Percentiles rank a stretch among this genome's conserved stretches.
phyloP scores from a whole-genome alignment of 768 basidiomycete genomes.

The Kondoa subrosea region DNA sequence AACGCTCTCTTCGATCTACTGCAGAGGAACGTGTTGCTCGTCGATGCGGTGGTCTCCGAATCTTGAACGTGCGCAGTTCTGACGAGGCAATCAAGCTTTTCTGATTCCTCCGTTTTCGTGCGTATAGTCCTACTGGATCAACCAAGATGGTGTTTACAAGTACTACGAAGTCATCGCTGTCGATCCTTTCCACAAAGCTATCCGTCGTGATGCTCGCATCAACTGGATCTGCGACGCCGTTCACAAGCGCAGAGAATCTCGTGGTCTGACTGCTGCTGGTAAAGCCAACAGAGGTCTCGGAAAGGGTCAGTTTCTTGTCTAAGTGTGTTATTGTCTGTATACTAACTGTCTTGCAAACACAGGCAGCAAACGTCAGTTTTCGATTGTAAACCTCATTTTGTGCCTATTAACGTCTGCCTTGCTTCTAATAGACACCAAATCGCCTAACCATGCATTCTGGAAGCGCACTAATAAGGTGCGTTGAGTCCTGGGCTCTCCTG shows the following conservation, averaged over 20 bases:
- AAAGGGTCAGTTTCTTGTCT: slow-evolving; percentile 81
- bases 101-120: background rate
- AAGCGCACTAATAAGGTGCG: background rate
- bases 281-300: slow-evolving; percentile 98
- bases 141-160: slow-evolving; percentile 37
- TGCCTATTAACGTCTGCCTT: too few relatives aligned
- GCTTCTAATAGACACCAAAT: too few relatives aligned
- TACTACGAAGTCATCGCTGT: slow-evolving; percentile 90
- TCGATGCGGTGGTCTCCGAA: slow-evolving; percentile 88
- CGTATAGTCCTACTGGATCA: slow-evolving; percentile 87
- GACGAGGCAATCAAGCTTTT: background rate
- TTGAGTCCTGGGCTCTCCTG: background rate
- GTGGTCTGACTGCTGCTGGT: slow-evolving; percentile 89
- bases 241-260: slow-evolving; percentile 94
- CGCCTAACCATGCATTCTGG: too few relatives aligned
- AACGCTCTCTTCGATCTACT: slow-evolving; percentile 74
- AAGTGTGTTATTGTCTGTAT: slow-evolving; percentile 47
- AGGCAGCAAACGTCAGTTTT: slow-evolving; percentile 46
- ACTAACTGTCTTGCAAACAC: slow-evolving; percentile 53
- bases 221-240: slow-evolving; percentile 98
- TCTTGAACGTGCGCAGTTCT: slow-evolving; percentile 46
- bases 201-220: slow-evolving; percentile 90
- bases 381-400: background rate
- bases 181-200: slow-evolving; percentile 86
- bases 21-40: slow-evolving; percentile 97